These are phyloP conservation scores for Rhododendron ovatum DNA, from an alignment of 148 eudicot species.

Conservation along the genomic window DNA sequence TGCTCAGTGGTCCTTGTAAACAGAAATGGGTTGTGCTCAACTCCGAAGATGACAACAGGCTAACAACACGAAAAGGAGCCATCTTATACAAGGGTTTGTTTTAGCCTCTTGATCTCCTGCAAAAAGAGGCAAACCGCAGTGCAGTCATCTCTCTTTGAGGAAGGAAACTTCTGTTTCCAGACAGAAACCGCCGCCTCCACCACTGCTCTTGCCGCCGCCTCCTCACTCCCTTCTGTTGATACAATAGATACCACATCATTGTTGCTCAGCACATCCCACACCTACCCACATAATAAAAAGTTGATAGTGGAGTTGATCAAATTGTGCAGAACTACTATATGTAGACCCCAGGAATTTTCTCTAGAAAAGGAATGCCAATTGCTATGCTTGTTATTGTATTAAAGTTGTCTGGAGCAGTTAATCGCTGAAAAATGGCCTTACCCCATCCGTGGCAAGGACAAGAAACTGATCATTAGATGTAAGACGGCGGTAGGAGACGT, in stretches of 20 bases:
- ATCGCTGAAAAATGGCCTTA: constrained; percentile 8
- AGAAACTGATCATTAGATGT: constrained; percentile 55
- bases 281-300: constrained; percentile 20
- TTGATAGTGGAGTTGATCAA: background rate
- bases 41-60: background rate
- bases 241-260: constrained; percentile 49
- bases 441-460: constrained; percentile 76
- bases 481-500: constrained; percentile 40
- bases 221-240: constrained; percentile 37
- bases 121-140: constrained; percentile 71
- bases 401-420: background rate
- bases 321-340: background rate
- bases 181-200: constrained; percentile 44
- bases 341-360: background rate
- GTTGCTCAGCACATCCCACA: constrained; percentile 86
- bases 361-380: background rate
- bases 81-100: constrained; percentile 1
- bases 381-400: background rate
- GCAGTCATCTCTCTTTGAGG: constrained; percentile 61
- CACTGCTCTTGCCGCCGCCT: constrained; percentile 55
- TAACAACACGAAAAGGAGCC: background rate
- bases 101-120: constrained; percentile 5
- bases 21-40: background rate
- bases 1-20: background rate
- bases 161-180: constrained; percentile 57